Conservation (phyloP, 139 green algal genomes). For the Monoraphidium neglectum region DNA sequence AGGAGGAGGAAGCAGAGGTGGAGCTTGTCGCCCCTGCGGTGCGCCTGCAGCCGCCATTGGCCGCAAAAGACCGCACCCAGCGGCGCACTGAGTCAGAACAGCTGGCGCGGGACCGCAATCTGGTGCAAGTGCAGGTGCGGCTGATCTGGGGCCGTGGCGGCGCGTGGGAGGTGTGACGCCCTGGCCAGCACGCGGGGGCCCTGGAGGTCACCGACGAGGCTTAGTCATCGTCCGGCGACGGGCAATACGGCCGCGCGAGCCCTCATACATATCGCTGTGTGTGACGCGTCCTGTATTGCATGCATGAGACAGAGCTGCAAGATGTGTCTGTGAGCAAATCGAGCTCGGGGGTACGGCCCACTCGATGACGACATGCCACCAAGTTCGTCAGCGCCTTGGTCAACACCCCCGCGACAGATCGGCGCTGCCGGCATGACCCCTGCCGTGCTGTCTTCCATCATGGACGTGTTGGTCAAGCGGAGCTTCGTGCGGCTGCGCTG, state of each 20-base stretch:
- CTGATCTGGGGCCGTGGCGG: neutral
- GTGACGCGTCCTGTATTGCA: neutral
- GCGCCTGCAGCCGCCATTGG: neutral
- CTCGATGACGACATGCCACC: too few species aligned
- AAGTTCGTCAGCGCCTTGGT: too few species aligned
- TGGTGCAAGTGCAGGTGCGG: constrained; percentile 24
- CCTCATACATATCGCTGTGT: too few species aligned
- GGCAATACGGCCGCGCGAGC: too few species aligned
- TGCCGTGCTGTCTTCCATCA: constrained; percentile 29
- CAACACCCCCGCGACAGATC: constrained; percentile 24
- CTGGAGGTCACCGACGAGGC: too few species aligned
- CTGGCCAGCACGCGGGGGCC: too few species aligned
- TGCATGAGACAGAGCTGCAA: neutral
- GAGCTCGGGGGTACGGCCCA: too few species aligned
- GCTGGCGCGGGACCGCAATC: constrained; percentile 34
- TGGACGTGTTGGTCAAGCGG: constrained; percentile 44
- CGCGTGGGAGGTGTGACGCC: too few species aligned
- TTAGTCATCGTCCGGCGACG: too few species aligned
- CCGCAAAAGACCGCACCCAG: constrained; percentile 28
- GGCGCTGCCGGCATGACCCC: constrained; percentile 48
- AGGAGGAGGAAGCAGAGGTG: neutral
- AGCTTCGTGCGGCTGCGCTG: constrained; percentile 49
- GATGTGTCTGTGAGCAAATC: too few species aligned
- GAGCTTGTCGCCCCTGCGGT: neutral
- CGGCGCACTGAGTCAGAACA: constrained; percentile 27